These are phyloP conservation scores for Pythium sukuiense DNA, from an alignment of 352 stramenopile genomes.

Conservation along the genomic window DNA sequence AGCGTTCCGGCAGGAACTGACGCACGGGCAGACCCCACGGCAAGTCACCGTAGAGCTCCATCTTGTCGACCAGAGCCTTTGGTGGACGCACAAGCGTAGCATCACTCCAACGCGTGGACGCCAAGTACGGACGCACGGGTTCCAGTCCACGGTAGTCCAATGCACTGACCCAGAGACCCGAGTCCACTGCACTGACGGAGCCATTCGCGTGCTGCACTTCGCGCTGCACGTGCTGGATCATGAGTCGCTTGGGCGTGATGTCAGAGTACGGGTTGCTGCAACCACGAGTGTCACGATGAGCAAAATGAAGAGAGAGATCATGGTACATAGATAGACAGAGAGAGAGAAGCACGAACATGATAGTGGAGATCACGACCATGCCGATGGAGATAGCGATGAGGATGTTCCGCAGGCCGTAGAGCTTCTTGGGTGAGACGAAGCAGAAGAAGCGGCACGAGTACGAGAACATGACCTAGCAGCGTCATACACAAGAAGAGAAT, in stretches of 20 bases:
- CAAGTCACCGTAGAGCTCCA: slow-evolving; percentile 72
- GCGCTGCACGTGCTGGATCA: slow-evolving; percentile 70
- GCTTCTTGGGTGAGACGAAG: slow-evolving; percentile 50
- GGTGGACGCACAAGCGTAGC: slow-evolving; percentile 37
- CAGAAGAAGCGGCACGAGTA: slow-evolving; percentile 73
- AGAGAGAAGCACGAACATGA: slow-evolving; percentile 37
- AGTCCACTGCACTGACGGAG: slow-evolving; percentile 44
- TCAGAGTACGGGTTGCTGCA: slow-evolving; percentile 75
- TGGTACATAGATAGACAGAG: too few relatives aligned
- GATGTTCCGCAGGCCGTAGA: slow-evolving; percentile 40
- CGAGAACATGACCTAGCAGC: slow-evolving; percentile 34
- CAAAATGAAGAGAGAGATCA: background rate
- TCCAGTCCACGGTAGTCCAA: slow-evolving; percentile 65
- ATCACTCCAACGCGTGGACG: slow-evolving; percentile 52
- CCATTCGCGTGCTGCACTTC: slow-evolving; percentile 47
- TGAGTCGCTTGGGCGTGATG: slow-evolving; percentile 64
- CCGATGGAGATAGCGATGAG: slow-evolving; percentile 39
- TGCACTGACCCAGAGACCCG: slow-evolving; percentile 72
- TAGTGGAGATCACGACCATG: slow-evolving; percentile 44
- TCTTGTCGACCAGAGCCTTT: slow-evolving; percentile 37
- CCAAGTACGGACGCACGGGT: slow-evolving; percentile 47
- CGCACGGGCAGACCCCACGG: slow-evolving; percentile 61
- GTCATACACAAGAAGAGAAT: background rate
- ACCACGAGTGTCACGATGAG: background rate
- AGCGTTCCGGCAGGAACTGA: slow-evolving; percentile 61